These are phyloP conservation scores for Streptanthus diversifolius DNA, from an alignment of 345 rosid species.

Conservation along the genomic window DNA sequence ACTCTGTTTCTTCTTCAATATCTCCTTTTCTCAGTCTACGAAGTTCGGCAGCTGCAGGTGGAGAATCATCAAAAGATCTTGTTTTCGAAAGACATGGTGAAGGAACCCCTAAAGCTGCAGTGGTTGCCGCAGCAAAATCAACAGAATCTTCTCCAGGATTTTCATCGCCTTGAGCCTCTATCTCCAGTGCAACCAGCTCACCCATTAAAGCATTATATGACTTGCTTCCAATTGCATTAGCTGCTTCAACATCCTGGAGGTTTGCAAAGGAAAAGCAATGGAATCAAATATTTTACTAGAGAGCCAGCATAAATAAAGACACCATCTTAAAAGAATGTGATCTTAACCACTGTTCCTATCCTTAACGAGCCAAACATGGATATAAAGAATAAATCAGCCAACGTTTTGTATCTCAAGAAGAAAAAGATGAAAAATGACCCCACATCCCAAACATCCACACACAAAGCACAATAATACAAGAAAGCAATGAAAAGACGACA, in stretches of 20 bases:
- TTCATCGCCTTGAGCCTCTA: slow-evolving; percentile 41
- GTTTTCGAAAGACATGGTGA: slow-evolving; percentile 79
- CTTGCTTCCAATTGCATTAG: slow-evolving; percentile 76
- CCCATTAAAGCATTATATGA: slow-evolving; percentile 85
- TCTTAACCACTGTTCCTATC: slow-evolving; percentile 14
- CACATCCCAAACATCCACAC: slow-evolving; percentile 10
- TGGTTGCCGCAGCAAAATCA: slow-evolving; percentile 97
- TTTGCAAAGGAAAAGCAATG: neutral
- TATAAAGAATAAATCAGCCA: neutral
- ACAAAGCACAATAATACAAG: neutral
- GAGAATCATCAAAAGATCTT: slow-evolving; percentile 75
- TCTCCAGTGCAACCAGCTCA: slow-evolving; percentile 89
- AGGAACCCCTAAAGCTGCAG: slow-evolving; percentile 94
- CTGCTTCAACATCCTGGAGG: slow-evolving; percentile 75
- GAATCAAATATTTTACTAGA: slow-evolving; percentile 1
- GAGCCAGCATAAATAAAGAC: neutral
- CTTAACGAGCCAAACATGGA: slow-evolving; percentile 16
- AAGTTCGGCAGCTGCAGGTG: slow-evolving; percentile 47
- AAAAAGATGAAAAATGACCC: slow-evolving; percentile 1
- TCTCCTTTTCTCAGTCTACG: slow-evolving; percentile 61
- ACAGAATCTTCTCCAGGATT: slow-evolving; percentile 60
- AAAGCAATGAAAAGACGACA: neutral
- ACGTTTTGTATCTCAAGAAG: slow-evolving; percentile 15
- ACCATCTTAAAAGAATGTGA: neutral
- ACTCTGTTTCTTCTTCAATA: slow-evolving; percentile 74